Evolutionary conservation across 2,329 filamentous ascomycete species (phyloP).

Genomic region (Talaromyces sp.): DNA sequence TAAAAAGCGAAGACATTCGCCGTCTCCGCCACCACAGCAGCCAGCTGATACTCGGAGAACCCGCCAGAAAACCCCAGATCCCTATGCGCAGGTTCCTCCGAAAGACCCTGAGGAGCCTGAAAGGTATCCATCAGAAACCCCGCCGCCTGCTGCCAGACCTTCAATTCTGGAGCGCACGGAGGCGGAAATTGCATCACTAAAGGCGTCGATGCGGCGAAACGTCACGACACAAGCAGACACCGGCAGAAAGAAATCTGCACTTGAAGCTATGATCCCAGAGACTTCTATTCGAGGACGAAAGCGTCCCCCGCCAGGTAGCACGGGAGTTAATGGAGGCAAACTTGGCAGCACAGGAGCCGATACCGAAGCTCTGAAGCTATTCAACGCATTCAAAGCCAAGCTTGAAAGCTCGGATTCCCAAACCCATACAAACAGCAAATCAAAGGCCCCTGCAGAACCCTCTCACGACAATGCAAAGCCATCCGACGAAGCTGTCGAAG

Average conservation of each 20-base stretch:
- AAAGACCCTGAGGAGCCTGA: conserved; percentile 39
- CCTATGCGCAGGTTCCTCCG: conserved; percentile 40
- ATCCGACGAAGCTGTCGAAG: conserved; percentile 21
- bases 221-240: conserved; percentile 27
- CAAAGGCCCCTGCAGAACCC: conserved; percentile 12
- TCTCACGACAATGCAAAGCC: background rate
- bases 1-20: conserved; percentile 30
- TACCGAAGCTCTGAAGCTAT: conserved; percentile 60
- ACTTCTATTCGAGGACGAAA: conserved; percentile 43
- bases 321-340: conserved; percentile 23
- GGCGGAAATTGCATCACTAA: conserved; percentile 41
- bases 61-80: conserved; percentile 35
- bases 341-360: conserved; percentile 51
- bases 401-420: conserved; percentile 50
- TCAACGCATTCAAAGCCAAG: conserved; percentile 75
- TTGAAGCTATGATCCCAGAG: conserved; percentile 45
- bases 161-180: conserved; percentile 38
- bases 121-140: conserved; percentile 24
- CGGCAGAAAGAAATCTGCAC: conserved; percentile 39
- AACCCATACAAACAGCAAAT: conserved; percentile 11
- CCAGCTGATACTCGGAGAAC: conserved; percentile 24
- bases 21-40: conserved; percentile 22
- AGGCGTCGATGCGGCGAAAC: conserved; percentile 44
- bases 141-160: conserved; percentile 25
- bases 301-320: conserved; percentile 34